Percentiles rank a stretch among this genome's conserved stretches.
Conservation (phyloP, 208 protist species). For the Leishmania tropica region DNA sequence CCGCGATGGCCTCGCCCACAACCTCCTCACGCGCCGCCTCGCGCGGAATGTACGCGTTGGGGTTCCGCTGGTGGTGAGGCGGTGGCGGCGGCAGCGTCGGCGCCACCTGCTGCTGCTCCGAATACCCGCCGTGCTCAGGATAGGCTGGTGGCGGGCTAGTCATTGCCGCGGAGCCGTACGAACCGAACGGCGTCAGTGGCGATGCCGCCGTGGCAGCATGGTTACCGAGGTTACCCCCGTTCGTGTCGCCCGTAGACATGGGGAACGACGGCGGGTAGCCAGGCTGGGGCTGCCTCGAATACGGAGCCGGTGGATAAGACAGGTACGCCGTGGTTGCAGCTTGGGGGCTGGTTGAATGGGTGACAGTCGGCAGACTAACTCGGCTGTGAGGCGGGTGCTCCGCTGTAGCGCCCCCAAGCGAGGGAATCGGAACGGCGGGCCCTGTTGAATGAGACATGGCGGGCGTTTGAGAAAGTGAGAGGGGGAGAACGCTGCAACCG, state of each 20-base stretch:
- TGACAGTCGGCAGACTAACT: neutral
- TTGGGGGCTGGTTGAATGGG: neutral
- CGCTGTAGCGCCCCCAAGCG: neutral
- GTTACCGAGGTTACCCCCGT: neutral
- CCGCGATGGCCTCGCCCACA: conserved; percentile 45
- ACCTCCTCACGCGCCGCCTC: conserved; percentile 47
- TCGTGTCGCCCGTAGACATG: neutral
- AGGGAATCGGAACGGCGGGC: neutral
- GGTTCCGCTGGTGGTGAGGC: neutral
- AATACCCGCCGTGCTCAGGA: conserved; percentile 10
- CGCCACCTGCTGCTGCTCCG: neutral
- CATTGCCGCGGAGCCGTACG: neutral
- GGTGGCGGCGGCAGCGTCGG: neutral
- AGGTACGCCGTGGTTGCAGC: neutral
- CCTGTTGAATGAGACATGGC: neutral
- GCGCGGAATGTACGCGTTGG: conserved; percentile 18
- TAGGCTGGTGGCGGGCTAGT: neutral
- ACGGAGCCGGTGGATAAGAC: conserved; percentile 1
- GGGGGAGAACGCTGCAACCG: neutral
- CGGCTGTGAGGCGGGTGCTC: neutral
- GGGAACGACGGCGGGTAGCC: conserved; percentile 16
- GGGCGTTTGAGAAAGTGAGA: neutral
- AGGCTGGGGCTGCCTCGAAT: conserved; percentile 14
- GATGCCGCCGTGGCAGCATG: neutral
- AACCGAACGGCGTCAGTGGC: neutral